Evolutionary conservation across 306 rosid genomes (phyloP), one percentile per base, ranked within the genome.

Genomic region (Citrullus amarus): DNA sequence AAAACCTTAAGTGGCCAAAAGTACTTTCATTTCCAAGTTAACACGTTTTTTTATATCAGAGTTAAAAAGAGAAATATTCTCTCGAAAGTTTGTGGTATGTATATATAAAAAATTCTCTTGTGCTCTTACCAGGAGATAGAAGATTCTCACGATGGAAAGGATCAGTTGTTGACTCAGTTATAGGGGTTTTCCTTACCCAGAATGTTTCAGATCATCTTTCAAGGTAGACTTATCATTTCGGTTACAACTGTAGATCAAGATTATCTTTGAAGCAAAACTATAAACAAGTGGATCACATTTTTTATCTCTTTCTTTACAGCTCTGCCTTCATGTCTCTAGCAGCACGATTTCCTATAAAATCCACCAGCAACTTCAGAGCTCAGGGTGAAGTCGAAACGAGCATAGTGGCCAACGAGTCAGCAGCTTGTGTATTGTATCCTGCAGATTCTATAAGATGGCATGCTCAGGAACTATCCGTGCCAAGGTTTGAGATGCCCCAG

Each of bases 141-240:
- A 90, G 96, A 55, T 95, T 95, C 85, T 95, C 99, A 30, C 86
- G 75, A 78, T 92, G 99, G 99, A 95, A 95, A 90, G 99, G 99
- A 78, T 92, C 97, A 50, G 99, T 91, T 50, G 96, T 95, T 78
- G 99, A 95, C 82, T 95, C 99, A 3, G 97, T 95, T 62, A 85
- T 95, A 38, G 97, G 97, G 41, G 97, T 95, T 83, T 95, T 89
- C 82, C 97, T 92, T 75, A 95, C 99, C 76, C 97, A 95, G 76
- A 95, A 95, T 87, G 99, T 95, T 81, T 89, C 98, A 34, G 99
- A 95, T 80, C 97, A 95, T 85, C 92, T 95, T 73, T 95, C 99
- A 54, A 95, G 97, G 99, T 92, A 86, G 73, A 69, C 78, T 79
- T 78, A 63, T 53, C 8, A 78, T 46, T 78, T 44, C 75, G 43